Evolutionary conservation across 768 basidiomycete genomes (phyloP).

Genomic region (Pleurotus pulmonarius): DNA sequence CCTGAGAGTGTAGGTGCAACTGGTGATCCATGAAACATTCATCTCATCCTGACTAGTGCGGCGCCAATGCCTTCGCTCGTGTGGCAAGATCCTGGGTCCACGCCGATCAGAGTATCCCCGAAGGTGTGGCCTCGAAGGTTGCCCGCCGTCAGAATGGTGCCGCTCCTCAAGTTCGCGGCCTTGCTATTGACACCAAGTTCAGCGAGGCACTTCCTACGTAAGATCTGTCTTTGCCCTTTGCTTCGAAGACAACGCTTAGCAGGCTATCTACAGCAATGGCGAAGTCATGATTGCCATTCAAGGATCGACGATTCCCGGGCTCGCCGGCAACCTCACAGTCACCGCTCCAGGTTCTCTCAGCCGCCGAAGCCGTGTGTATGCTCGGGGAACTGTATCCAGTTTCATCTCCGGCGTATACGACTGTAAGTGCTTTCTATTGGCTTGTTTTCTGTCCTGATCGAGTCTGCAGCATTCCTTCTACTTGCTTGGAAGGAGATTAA

Average conservation of each 20-base stretch:
- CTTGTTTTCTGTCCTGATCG: neutral
- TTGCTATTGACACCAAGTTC: conserved; percentile 40
- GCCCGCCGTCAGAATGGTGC: conserved; percentile 24
- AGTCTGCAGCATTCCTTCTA: neutral
- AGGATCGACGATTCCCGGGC: neutral
- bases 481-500: neutral
- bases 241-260: neutral
- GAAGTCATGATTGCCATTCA: neutral
- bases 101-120: conserved; percentile 39
- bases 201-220: conserved; percentile 18
- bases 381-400: neutral
- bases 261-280: neutral
- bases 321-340: neutral
- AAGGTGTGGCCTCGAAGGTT: conserved; percentile 20
- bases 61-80: conserved; percentile 34
- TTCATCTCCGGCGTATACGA: neutral
- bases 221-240: conserved; percentile 1
- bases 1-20: conserved; percentile 46
- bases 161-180: conserved; percentile 35
- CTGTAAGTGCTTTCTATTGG: neutral
- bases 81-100: conserved; percentile 37
- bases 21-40: conserved; percentile 23
- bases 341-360: neutral
- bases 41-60: conserved; percentile 28
- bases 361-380: neutral